phyloP scores from a whole-genome alignment of 345 rosid genomes.

The Microthlaspi erraticum region DNA sequence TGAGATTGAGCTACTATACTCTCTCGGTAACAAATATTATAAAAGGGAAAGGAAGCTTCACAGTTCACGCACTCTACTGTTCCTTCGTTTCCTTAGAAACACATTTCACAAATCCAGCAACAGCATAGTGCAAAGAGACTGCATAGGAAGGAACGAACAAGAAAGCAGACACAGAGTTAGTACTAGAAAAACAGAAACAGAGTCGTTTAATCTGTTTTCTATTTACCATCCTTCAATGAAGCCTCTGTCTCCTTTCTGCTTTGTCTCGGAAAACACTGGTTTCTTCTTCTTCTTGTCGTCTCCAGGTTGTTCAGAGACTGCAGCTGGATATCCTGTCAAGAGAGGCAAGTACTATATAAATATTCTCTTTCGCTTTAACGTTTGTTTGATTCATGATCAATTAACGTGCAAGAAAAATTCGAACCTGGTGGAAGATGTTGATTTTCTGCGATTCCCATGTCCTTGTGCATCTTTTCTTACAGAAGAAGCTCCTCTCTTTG shows the following conservation, averaged over 20 bases:
- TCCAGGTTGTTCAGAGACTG: constrained; percentile 25
- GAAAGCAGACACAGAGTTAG: background rate
- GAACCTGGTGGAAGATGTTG: constrained; percentile 43
- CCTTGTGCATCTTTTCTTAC: constrained; percentile 33
- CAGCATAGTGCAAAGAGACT: constrained; percentile 48
- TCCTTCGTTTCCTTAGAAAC: constrained; percentile 31
- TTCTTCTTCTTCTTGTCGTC: constrained; percentile 32
- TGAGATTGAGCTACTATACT: background rate
- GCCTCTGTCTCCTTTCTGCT: constrained; percentile 47
- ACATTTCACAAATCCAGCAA: constrained; percentile 49
- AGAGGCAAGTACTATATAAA: constrained; percentile 26
- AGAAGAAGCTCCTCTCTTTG: constrained; percentile 14
- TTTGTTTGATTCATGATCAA: background rate
- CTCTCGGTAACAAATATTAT: background rate
- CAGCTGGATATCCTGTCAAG: constrained; percentile 38
- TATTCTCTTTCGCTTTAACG: constrained; percentile 9
- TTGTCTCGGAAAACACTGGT: constrained; percentile 26
- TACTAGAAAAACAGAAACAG: background rate
- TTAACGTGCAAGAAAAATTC: background rate
- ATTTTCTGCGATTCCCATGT: constrained; percentile 19
- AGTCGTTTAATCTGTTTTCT: background rate
- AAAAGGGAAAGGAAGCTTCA: constrained; percentile 18
- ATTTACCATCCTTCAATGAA: constrained; percentile 49
- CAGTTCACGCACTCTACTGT: constrained; percentile 4
- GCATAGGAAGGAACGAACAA: constrained; percentile 10